These are phyloP conservation scores for Beauveria bassiana DNA, from an alignment of 2,329 filamentous ascomycete species.

Conservation along the genomic window DNA sequence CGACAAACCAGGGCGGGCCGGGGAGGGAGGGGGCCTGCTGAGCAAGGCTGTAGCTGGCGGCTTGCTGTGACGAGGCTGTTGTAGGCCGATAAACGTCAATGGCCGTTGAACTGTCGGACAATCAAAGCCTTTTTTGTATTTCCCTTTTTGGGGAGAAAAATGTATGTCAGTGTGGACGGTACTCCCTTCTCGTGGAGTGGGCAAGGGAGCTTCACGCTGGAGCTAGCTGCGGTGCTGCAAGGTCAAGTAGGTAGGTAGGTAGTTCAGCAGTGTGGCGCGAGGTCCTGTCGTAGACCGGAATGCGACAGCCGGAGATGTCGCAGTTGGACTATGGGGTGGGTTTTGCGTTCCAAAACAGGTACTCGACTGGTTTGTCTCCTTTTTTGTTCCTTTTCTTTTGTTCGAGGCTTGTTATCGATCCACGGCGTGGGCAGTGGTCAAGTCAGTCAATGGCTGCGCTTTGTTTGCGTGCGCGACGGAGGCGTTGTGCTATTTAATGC, in stretches of 20 bases:
- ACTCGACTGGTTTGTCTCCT: background rate
- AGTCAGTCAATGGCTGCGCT: background rate
- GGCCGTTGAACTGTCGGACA: background rate
- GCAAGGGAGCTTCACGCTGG: background rate
- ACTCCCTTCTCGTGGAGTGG: too few relatives aligned
- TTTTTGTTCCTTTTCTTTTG: background rate
- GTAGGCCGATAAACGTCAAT: background rate
- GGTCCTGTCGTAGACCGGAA: background rate
- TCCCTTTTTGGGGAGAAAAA: background rate
- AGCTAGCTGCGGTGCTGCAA: background rate
- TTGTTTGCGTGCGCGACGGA: background rate
- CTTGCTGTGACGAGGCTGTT: background rate
- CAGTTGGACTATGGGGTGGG: background rate
- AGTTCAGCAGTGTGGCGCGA: background rate
- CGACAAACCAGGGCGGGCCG: background rate
- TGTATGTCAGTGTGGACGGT: too few relatives aligned
- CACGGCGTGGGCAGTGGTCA: background rate
- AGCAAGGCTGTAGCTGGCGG: background rate
- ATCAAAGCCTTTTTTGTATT: background rate
- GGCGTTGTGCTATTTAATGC: background rate
- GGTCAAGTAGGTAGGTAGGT: background rate
- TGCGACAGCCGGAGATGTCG: background rate
- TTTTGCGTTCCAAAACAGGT: background rate
- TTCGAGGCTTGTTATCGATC: background rate
- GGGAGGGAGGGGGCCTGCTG: background rate